Base-by-base conservation (phyloP, 2,329 filamentous ascomycete species). In the Colletotrichum liriopes region DNA sequence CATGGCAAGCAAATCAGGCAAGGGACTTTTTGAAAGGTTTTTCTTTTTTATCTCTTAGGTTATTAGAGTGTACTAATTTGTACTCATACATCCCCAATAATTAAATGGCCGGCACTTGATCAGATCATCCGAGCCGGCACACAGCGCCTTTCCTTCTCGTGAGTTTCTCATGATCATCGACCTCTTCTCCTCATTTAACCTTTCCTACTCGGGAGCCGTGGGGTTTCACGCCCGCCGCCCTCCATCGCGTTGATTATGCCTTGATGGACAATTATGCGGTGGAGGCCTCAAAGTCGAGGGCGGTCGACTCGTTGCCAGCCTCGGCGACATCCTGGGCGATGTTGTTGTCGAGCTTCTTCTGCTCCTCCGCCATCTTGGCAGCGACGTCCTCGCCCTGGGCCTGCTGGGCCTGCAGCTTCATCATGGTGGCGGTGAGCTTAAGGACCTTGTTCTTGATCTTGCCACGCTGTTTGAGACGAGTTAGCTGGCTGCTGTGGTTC, bases 361-460 rank as follows among this genome's bases (percentile, higher is more conserved):
- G 78, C 80, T 89, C 86, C 5, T 80, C 79, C 0, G 79, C 85
- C 5, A 89, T 75, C 74, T 86, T 83, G 7, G 76, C 82, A 14
- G 82, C 77, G 0, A 86, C 84, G 71, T 86, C 83, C 20, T 84
- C 67, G 29, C 88, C 88, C 74, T 89, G 86, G 0, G 88, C 88
- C 67, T 83, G 79, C 73, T 89, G 81, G 45, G 86, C 83, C 78
- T 85, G 80, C 11, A 90, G 84, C 75, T 84, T 82, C 39, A 89
- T 78, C 41, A 88, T 81, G 63, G 86, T 86, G 37, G 87, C 86
- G 49, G 84, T 85, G 73, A 90, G 81, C 81, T 90, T 90, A 64
- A 90, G 79, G 20, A 90, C 86, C 82, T 90, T 90, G 84, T 89
- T 90, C 85, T 88, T 88, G 72, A 86, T 89, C 81, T 90, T 89